These are phyloP conservation scores for Neurospora sp. DNA, from an alignment of 495 filamentous ascomycete species.

Conservation along the genomic window DNA sequence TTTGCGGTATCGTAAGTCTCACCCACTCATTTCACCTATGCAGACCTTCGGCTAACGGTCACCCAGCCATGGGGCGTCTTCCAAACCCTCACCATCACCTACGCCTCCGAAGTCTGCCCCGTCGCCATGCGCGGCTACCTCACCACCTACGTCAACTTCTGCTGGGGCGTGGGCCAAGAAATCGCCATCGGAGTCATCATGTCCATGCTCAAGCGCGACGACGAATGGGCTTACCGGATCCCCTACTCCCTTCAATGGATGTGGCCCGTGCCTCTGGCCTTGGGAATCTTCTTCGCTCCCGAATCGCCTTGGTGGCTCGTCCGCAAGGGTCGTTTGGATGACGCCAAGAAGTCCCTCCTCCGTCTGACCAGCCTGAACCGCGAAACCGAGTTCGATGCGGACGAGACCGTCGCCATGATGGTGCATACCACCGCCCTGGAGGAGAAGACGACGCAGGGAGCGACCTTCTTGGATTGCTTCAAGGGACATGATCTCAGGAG, in stretches of 20 bases:
- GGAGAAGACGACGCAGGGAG: slow-evolving; percentile 56
- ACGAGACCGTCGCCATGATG: slow-evolving; percentile 79
- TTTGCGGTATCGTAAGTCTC: slow-evolving; percentile 51
- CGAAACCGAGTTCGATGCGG: slow-evolving; percentile 55
- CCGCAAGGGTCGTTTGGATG: slow-evolving; percentile 53
- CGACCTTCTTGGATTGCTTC: slow-evolving; percentile 68
- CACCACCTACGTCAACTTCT: slow-evolving; percentile 75
- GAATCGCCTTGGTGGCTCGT: slow-evolving; percentile 82
- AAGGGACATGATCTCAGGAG: slow-evolving; percentile 62
- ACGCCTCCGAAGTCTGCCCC: slow-evolving; percentile 71
- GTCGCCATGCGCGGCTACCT: slow-evolving; percentile 62
- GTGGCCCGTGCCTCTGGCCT: slow-evolving; percentile 67
- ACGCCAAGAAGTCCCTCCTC: slow-evolving; percentile 57
- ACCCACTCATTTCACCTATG: slow-evolving; percentile 10
- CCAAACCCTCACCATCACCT: slow-evolving; percentile 69
- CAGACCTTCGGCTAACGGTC: background rate
- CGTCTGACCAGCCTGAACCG: slow-evolving; percentile 51
- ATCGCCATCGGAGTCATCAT: slow-evolving; percentile 68
- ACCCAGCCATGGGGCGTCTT: slow-evolving; percentile 61
- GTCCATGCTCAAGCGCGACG: slow-evolving; percentile 45
- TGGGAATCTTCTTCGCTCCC: slow-evolving; percentile 61
- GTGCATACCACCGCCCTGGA: slow-evolving; percentile 70
- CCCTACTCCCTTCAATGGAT: slow-evolving; percentile 77
- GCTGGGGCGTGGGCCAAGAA: slow-evolving; percentile 70
- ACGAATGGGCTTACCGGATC: slow-evolving; percentile 51